Base-by-base conservation (phyloP, 306 rosid genomes). In the Castanea sativa region DNA sequence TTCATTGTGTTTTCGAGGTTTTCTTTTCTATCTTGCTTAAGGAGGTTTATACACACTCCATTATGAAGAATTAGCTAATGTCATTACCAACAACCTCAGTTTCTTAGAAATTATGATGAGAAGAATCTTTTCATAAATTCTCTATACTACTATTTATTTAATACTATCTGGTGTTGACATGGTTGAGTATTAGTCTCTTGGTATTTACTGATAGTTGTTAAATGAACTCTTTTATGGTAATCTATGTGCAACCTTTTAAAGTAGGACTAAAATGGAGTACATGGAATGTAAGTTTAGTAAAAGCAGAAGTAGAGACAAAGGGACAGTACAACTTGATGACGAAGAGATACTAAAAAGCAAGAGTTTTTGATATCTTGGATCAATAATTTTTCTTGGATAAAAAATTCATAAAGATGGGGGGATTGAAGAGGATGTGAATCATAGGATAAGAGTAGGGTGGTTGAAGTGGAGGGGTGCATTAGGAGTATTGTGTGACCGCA, bases 1-100 rank as follows among this genome's bases (percentile, higher is more conserved):
- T 76, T 79, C 73, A 80, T 78, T 63, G 78, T 61, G 49, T 41
- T 27, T 76, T 78, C 43, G 55, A 73, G 7, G 70, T 20, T 38
- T 56, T 68, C 51, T 13, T 19, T 68, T 68, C 25, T 68, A 19
- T 33, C 20, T 35, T 68, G 52, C 25, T 68, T 35, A 33, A 35
- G 25, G n/a, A 10, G 23, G 45, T 64, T 64, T 64, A 32, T 18
- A 64, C 14, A 18, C 20, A 32, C 30, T 64, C 71, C 43, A 15
- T 30, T 30, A 64, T 2, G 45, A 30, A 15, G 32, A 64, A 64
- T 64, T 64, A 32, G 20, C 6, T 5, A 16, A 64, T 64, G 23
- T 64, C 21, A 3, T 29, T 32, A 64, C 21, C 20, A 32, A 18
- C 45, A 64, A 16, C 71, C 33, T 18, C 71, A 32, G 21, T 32